These are phyloP conservation scores for Phytophthora hybrid DNA, from an alignment of 352 stramenopile species.

Conservation along the genomic window DNA sequence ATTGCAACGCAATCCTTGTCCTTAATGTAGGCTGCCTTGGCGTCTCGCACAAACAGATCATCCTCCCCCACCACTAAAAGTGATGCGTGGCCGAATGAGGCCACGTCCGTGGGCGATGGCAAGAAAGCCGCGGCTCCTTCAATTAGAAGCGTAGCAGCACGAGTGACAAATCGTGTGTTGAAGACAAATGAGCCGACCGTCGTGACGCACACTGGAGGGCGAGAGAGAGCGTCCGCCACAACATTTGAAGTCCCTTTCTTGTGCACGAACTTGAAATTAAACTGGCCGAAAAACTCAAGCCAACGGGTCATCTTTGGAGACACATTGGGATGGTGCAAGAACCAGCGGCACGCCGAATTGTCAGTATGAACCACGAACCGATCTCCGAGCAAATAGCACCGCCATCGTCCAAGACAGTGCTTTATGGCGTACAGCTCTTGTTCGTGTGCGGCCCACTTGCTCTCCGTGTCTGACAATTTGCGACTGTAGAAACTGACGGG, in stretches of 20 bases:
- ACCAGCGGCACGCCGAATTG: conserved; percentile 9
- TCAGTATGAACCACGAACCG: conserved; percentile 10
- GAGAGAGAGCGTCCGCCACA: conserved; percentile 4
- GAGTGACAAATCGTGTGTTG: neutral
- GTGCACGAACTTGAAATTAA: conserved; percentile 15
- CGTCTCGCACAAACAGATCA: conserved; percentile 4
- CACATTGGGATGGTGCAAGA: conserved; percentile 8
- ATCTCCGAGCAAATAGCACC: conserved; percentile 7
- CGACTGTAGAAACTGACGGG: conserved; percentile 13
- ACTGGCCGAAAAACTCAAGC: conserved; percentile 11
- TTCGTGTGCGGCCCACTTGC: conserved; percentile 10
- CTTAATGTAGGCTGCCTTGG: conserved; percentile 2
- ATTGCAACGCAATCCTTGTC: conserved; percentile 7
- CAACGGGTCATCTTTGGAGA: conserved; percentile 4
- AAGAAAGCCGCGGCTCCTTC: conserved; percentile 6
- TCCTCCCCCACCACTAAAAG: conserved; percentile 8
- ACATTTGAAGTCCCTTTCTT: conserved; percentile 11
- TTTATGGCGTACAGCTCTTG: neutral
- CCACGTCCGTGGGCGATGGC: neutral
- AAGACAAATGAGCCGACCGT: conserved; percentile 5
- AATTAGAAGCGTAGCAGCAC: conserved; percentile 6
- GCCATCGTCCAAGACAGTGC: neutral
- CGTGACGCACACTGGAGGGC: conserved; percentile 7
- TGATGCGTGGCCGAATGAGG: neutral
- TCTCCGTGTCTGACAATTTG: conserved; percentile 9